These are phyloP conservation scores for Dysphania ambrosioides DNA, from an alignment of 148 eudicot genomes.

Conservation along the genomic window DNA sequence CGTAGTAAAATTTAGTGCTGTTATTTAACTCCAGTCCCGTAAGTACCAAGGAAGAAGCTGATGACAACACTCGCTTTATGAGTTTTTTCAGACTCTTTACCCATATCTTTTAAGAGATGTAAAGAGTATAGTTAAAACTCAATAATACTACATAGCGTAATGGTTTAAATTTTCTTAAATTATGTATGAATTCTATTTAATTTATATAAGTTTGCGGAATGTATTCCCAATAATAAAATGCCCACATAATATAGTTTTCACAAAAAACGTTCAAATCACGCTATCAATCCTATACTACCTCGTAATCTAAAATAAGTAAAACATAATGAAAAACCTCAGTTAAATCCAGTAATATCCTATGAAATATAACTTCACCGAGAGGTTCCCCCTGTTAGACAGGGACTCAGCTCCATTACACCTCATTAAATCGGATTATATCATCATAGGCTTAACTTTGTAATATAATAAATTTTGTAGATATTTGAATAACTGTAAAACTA, in stretches of 20 bases:
- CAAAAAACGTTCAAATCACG: no score
- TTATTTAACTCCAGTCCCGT: conserved; percentile 67
- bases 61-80: conserved; percentile 57
- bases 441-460: conserved; percentile 23
- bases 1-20: conserved; percentile 37
- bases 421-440: conserved; percentile 49
- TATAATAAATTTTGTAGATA: no score
- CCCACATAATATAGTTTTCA: no score
- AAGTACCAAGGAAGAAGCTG: conserved; percentile 59
- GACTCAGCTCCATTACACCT: conserved; percentile 57
- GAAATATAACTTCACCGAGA: conserved; percentile 49
- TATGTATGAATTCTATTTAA: no score
- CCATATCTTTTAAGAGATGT: conserved; percentile 14
- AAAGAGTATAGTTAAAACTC: conserved; percentile 62
- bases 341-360: conserved; percentile 43
- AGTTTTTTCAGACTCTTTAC: conserved; percentile 49
- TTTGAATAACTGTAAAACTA: no score
- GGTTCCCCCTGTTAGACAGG: conserved; percentile 67
- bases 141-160: no score
- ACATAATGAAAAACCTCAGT: conserved; percentile 42
- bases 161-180: no score
- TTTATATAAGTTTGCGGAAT: no score
- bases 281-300: no score
- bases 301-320: no score
- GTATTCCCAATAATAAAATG: no score